Evolutionary conservation across 129 eudicot genomes (phyloP).

Genomic region (Tagetes patula): DNA sequence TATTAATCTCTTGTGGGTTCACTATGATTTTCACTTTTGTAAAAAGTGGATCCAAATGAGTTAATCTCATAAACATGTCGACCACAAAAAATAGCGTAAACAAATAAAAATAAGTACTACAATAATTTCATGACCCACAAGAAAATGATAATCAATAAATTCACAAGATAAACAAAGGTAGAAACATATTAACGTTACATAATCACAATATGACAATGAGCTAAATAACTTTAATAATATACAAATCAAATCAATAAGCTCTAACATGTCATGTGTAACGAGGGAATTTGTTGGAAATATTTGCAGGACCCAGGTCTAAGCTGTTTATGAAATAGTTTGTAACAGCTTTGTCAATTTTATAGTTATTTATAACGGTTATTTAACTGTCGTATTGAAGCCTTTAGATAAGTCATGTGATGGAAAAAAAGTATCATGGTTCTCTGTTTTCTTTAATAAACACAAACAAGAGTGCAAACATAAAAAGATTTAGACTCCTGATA

Average conservation of each 20-base stretch:
- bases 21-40: constrained; percentile 24
- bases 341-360: no score
- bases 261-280: constrained; percentile 18
- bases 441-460: no score
- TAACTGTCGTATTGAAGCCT: no score
- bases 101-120: constrained; percentile 33
- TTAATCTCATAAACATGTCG: constrained; percentile 17
- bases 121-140: constrained; percentile 14
- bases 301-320: no score
- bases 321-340: no score
- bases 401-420: no score
- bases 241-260: background rate
- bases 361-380: no score
- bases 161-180: constrained; percentile 3
- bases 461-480: no score
- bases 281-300: background rate
- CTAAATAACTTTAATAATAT: background rate
- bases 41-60: constrained; percentile 1
- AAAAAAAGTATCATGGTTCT: no score
- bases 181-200: background rate
- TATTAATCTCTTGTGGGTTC: constrained; percentile 27
- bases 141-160: constrained; percentile 1
- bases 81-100: constrained; percentile 30
- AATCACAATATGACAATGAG: background rate
- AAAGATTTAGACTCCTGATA: no score